A percentile compares a stretch with the other conserved stretches of the same genome.
phyloP scores from a whole-genome alignment of 306 rosid genomes.

The Cotoneaster glaucophyllus region DNA sequence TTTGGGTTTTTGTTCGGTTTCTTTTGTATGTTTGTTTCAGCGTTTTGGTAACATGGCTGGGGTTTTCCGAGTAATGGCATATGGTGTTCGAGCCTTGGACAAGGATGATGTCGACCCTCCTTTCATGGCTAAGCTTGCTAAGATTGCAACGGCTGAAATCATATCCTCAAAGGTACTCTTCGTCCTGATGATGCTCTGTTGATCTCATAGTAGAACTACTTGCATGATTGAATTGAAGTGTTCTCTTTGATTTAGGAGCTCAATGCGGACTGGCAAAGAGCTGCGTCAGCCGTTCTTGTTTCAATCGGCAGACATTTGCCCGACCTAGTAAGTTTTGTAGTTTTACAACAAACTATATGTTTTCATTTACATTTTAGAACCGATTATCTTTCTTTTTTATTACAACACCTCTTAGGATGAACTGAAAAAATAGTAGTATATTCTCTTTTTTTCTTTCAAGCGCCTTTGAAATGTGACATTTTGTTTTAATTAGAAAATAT shows the following conservation, averaged over 20 bases:
- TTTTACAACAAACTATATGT: not conserved
- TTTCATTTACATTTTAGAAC: not conserved
- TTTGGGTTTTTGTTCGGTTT: not conserved
- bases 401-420: not conserved
- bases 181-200: not conserved
- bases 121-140: slow-evolving; percentile 81
- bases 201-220: not conserved
- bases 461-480: not conserved
- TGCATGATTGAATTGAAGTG: slow-evolving; percentile 10
- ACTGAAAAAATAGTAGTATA: not conserved
- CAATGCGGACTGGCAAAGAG: slow-evolving; percentile 88
- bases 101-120: slow-evolving; percentile 53
- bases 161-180: slow-evolving; percentile 74
- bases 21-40: slow-evolving; percentile 28
- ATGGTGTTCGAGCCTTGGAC: slow-evolving; percentile 72
- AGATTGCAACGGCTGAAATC: slow-evolving; percentile 85
- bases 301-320: slow-evolving; percentile 88
- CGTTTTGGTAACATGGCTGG: slow-evolving; percentile 96
- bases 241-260: slow-evolving; percentile 54
- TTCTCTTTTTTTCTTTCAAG: not conserved
- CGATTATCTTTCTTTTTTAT: not conserved
- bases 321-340: slow-evolving; percentile 64
- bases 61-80: slow-evolving; percentile 87
- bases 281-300: slow-evolving; percentile 83
- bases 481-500: not conserved